Evolutionary conservation across 768 basidiomycete genomes (phyloP).

Genomic region (Suillus bovinus): DNA sequence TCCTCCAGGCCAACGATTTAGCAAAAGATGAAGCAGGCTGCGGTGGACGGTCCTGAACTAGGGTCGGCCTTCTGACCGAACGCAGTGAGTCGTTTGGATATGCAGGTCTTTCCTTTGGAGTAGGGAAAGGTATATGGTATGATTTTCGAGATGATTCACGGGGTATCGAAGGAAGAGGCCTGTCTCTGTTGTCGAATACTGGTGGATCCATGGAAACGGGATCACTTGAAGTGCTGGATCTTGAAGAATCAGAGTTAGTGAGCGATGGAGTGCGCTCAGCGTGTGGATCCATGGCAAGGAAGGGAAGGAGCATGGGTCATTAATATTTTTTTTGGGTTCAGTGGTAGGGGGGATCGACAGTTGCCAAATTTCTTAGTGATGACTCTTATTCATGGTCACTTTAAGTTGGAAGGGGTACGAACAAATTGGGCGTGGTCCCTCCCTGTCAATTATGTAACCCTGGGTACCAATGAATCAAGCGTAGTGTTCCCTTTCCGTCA

Average conservation of each 20-base stretch:
- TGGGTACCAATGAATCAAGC: too few relatives aligned
- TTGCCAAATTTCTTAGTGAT: background rate
- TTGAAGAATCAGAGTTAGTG: conserved; percentile 24
- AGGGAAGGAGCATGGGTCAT: conserved; percentile 15
- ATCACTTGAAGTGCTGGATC: conserved; percentile 20
- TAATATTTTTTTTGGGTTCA: background rate
- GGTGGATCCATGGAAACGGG: conserved; percentile 16
- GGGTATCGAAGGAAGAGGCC: conserved; percentile 24
- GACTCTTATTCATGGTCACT: background rate
- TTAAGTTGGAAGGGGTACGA: background rate
- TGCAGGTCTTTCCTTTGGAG: conserved; percentile 1
- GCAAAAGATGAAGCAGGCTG: conserved; percentile 7
- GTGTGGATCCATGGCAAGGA: conserved; percentile 27
- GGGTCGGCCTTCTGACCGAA: conserved; percentile 7
- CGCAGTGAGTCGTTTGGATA: background rate
- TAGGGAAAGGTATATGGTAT: background rate
- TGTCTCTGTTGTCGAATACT: conserved; percentile 1
- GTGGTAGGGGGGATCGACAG: background rate
- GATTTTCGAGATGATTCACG: conserved; percentile 5
- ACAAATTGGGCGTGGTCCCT: background rate
- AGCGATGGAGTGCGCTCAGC: conserved; percentile 29
- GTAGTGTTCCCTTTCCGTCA: background rate
- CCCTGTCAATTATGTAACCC: background rate
- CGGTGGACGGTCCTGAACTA: background rate
- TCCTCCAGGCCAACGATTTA: conserved; percentile 27